phyloP scores from a whole-genome alignment of 2,329 filamentous ascomycete genomes.

The Hypomyces perniciosus region DNA sequence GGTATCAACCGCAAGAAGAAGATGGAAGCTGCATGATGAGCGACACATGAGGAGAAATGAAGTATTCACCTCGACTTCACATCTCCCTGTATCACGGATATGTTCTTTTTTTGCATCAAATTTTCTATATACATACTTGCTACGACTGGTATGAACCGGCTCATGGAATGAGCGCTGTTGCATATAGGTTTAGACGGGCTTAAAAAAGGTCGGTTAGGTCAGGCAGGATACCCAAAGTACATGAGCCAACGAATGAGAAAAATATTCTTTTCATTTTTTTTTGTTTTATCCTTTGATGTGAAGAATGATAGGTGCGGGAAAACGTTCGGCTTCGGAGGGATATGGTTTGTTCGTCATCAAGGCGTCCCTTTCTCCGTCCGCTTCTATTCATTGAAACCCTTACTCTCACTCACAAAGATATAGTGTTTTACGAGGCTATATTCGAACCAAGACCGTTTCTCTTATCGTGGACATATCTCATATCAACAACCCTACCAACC shows the following conservation, averaged over 20 bases:
- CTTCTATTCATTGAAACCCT: too few relatives aligned
- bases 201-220: background rate
- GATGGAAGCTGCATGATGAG: background rate
- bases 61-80: background rate
- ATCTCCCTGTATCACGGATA: background rate
- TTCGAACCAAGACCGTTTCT: too few relatives aligned
- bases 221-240: background rate
- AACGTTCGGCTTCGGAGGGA: background rate
- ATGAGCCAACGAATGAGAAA: background rate
- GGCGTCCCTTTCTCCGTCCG: too few relatives aligned
- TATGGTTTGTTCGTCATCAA: background rate
- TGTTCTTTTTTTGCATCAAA: background rate
- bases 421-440: too few relatives aligned
- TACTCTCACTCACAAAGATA: too few relatives aligned
- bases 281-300: background rate
- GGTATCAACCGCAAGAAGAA: constrained; percentile 27
- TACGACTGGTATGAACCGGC: too few relatives aligned
- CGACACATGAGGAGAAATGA: background rate
- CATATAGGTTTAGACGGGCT: background rate
- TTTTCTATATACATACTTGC: too few relatives aligned
- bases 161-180: too few relatives aligned
- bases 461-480: background rate
- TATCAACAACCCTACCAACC: background rate
- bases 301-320: background rate
- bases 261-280: background rate